phyloP scores from a whole-genome alignment of 2,329 filamentous ascomycete species.

The Cladosporium sp. region DNA sequence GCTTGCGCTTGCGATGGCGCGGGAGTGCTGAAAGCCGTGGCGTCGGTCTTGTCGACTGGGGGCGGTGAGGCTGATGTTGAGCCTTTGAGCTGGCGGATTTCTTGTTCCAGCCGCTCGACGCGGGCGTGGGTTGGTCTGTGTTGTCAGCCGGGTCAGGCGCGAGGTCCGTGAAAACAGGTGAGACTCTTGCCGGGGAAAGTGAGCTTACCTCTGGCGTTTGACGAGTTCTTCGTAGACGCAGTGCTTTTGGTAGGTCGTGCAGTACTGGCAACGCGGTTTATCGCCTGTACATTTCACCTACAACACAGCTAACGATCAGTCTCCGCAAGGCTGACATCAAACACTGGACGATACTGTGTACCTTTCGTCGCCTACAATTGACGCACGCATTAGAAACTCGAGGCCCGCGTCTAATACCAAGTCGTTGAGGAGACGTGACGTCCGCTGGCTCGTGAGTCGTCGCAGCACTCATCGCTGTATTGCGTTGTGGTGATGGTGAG shows the following conservation, averaged over 20 bases:
- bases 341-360: not conserved
- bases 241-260: conserved; percentile 10
- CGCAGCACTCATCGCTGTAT: not conserved
- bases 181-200: not conserved
- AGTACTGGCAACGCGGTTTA: conserved; percentile 14
- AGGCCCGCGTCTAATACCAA: conserved; percentile 4
- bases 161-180: not conserved
- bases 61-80: conserved; percentile 7
- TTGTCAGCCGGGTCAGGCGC: not conserved
- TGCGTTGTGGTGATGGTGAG: conserved; percentile 4
- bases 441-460: conserved; percentile 1
- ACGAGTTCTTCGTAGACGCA: conserved; percentile 12
- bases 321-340: not conserved
- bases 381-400: conserved; percentile 14
- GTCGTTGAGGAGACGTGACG: not conserved
- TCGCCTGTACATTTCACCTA: conserved; percentile 14
- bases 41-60: not conserved
- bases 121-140: conserved; percentile 13
- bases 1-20: not conserved
- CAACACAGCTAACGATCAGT: not conserved
- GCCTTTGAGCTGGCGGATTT: conserved; percentile 16
- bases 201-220: conserved; percentile 10
- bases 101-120: conserved; percentile 9
- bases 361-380: conserved; percentile 14
- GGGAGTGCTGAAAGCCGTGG: not conserved